phyloP scores from a whole-genome alignment of 2,329 filamentous ascomycete species.

The Raffaelea ambrosiae region DNA sequence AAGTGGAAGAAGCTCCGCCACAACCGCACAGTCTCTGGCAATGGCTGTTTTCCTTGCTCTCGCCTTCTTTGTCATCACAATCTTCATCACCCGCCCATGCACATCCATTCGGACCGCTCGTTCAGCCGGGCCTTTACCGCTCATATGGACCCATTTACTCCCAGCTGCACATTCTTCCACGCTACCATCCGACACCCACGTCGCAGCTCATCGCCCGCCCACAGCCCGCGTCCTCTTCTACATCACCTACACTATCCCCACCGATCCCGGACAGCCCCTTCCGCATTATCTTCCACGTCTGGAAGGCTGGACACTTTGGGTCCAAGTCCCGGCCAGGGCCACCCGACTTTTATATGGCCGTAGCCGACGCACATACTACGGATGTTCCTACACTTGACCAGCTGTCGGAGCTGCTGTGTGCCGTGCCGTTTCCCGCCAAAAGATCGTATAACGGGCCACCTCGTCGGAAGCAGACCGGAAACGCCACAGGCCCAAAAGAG shows the following conservation, averaged over 20 bases:
- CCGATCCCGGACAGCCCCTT: constrained; percentile 40
- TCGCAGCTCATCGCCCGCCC: constrained; percentile 1
- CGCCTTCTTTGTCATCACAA: not conserved
- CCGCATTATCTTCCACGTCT: constrained; percentile 70
- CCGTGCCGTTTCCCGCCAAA: constrained; percentile 57
- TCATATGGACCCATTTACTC: constrained; percentile 65
- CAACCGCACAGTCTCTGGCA: constrained; percentile 31
- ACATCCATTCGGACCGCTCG: constrained; percentile 44
- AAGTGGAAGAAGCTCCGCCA: constrained; percentile 3
- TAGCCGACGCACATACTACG: constrained; percentile 67
- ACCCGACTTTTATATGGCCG: constrained; percentile 78
- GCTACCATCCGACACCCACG: constrained; percentile 42
- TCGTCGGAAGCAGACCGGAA: not conserved
- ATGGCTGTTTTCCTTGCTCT: constrained; percentile 41
- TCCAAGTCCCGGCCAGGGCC: constrained; percentile 66
- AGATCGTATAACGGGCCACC: no score
- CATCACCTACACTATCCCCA: not conserved
- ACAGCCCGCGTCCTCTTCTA: no score
- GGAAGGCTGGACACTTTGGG: constrained; percentile 41
- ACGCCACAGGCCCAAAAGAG: no score
- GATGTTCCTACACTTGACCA: constrained; percentile 65
- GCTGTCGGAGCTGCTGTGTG: constrained; percentile 61
- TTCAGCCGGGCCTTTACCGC: constrained; percentile 56
- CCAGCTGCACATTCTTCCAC: constrained; percentile 64
- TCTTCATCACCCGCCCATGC: constrained; percentile 4